Evolutionary conservation across 2,329 filamentous ascomycete genomes (phyloP).

Genomic region (Aspergillus arachidicola): DNA sequence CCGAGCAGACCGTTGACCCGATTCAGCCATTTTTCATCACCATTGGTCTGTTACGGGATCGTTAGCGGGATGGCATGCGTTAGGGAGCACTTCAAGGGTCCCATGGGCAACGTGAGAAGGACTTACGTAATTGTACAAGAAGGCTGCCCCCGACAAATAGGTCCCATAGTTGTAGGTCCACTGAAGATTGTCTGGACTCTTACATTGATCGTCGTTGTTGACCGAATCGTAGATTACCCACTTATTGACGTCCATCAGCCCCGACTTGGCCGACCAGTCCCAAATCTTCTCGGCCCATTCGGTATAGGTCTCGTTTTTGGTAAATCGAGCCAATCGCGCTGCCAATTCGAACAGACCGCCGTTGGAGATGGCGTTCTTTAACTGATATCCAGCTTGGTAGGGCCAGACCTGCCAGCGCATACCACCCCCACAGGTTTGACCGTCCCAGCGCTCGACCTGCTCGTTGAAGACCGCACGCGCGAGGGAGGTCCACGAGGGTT

Average conservation of each 20-base stretch:
- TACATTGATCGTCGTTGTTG: constrained; percentile 60
- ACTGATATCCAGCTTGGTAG: constrained; percentile 73
- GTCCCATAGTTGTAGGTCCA: constrained; percentile 68
- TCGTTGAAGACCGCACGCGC: constrained; percentile 4
- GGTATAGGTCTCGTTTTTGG: constrained; percentile 65
- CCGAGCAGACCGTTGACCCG: constrained; percentile 58
- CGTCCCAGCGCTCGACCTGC: background rate
- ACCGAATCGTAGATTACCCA: constrained; percentile 67
- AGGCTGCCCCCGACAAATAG: constrained; percentile 60
- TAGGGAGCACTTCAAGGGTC: background rate
- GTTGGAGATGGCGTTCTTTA: constrained; percentile 60
- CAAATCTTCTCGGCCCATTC: constrained; percentile 41
- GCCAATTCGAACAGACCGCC: constrained; percentile 73
- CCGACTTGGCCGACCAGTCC: constrained; percentile 58
- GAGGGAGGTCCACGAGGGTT: background rate
- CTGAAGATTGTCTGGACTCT: constrained; percentile 62
- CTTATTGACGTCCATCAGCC: constrained; percentile 59
- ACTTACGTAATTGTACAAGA: constrained; percentile 64
- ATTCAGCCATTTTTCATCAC: constrained; percentile 55
- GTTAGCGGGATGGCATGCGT: background rate
- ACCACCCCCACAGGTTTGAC: background rate
- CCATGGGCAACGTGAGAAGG: background rate
- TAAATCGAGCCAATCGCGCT: constrained; percentile 68
- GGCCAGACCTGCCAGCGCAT: constrained; percentile 79
- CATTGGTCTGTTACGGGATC: constrained; percentile 45